These are phyloP conservation scores for Dactylis glomerata DNA, from an alignment of 176 grass and related monocot genomes.

Conservation along the genomic window DNA sequence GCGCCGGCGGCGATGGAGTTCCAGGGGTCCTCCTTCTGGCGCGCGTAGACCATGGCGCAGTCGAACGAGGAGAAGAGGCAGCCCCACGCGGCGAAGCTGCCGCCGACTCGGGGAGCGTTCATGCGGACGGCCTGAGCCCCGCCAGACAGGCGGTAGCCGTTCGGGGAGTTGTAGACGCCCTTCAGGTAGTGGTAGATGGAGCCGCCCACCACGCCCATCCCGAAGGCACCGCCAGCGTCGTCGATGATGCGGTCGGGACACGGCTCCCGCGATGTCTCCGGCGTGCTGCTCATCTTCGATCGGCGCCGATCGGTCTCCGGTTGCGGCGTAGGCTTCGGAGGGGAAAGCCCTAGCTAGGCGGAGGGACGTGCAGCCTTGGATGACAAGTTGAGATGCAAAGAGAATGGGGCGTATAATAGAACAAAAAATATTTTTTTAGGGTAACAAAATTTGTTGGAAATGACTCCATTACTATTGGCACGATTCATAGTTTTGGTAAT, in stretches of 20 bases:
- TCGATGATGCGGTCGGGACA: conserved; percentile 92
- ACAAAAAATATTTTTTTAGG: no score
- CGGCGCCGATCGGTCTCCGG: not conserved
- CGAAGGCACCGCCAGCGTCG: conserved; percentile 84
- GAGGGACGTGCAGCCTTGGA: not conserved
- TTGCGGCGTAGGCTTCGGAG: not conserved
- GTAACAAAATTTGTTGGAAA: not conserved
- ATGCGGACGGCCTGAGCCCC: conserved; percentile 52
- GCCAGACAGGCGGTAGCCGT: conserved; percentile 54
- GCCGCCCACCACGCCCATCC: conserved; percentile 90
- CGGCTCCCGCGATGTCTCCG: conserved; percentile 92
- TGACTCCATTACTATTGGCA: not conserved
- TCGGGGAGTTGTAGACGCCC: conserved; percentile 71
- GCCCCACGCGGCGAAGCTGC: conserved; percentile 69
- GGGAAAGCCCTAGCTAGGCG: not conserved
- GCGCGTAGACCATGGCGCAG: conserved; percentile 67
- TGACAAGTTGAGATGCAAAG: not conserved
- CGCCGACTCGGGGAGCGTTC: conserved; percentile 46
- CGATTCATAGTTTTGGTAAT: not conserved
- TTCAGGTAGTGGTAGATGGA: conserved; percentile 73
- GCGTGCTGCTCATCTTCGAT: conserved; percentile 36
- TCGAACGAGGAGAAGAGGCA: conserved; percentile 76
- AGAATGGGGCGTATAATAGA: not conserved
- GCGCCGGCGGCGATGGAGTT: conserved; percentile 76
- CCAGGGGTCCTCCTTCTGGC: conserved; percentile 85